A percentile compares a stretch with the other conserved stretches of the same genome.
These are phyloP conservation scores for Amoebophrya sp. DNA, from an alignment of 169 alveolate species.

Conservation along the genomic window DNA sequence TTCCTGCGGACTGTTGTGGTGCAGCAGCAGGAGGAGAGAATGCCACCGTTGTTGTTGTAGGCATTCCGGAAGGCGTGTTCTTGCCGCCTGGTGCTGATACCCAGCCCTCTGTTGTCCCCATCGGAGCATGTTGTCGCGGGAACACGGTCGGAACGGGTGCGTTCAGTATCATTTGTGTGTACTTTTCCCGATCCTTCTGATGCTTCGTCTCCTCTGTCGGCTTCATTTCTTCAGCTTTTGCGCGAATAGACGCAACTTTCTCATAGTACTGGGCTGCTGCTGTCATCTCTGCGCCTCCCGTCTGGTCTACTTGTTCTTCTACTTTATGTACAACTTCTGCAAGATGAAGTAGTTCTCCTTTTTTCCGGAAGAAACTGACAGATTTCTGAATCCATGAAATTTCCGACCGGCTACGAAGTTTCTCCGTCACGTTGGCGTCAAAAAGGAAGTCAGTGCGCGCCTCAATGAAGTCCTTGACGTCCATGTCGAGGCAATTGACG, in stretches of 20 bases:
- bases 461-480: background rate
- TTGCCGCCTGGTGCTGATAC: no score
- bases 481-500: background rate
- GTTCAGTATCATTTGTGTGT: background rate
- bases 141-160: background rate
- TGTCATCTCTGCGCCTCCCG: no score
- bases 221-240: background rate
- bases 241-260: no score
- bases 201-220: background rate
- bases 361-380: background rate
- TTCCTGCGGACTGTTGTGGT: no score
- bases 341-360: background rate
- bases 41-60: no score
- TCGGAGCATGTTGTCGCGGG: background rate
- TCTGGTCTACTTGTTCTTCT: no score
- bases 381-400: background rate
- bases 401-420: background rate
- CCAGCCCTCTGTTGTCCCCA: no score
- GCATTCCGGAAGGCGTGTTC: no score
- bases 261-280: no score
- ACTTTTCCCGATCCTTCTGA: background rate
- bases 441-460: conserved; percentile 16
- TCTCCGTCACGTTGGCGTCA: background rate
- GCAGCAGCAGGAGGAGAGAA: no score
- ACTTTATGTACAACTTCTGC: no score